Evolutionary conservation across 116 monocot species (phyloP).

Genomic region (Zostera marina): DNA sequence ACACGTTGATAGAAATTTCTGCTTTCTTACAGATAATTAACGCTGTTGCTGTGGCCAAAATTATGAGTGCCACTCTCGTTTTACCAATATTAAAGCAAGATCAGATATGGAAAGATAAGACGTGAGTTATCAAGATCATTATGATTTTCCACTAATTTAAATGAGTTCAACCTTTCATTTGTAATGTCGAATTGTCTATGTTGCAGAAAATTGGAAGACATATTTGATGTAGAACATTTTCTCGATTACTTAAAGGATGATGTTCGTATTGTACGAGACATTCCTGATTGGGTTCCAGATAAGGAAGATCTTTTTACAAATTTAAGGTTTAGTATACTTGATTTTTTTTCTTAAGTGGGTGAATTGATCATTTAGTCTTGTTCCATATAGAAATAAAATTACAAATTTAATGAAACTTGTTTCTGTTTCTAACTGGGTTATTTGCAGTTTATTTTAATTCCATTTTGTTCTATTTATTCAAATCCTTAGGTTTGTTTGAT

Average conservation of each 20-base stretch:
- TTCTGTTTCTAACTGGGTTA: background rate
- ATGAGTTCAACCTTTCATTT: background rate
- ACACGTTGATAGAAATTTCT: background rate
- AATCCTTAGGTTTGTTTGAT: background rate
- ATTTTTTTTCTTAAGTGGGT: background rate
- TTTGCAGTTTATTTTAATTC: background rate
- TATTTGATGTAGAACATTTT: slow-evolving; percentile 97
- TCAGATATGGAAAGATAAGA: slow-evolving; percentile 98
- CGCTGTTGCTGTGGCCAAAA: slow-evolving; percentile 97
- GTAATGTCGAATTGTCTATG: background rate
- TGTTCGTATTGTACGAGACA: slow-evolving; percentile 82
- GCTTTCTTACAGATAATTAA: slow-evolving; percentile 77
- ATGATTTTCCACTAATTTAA: background rate
- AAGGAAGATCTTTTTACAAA: slow-evolving; percentile 71
- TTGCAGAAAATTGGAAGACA: slow-evolving; percentile 88
- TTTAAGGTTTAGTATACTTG: slow-evolving; percentile 47
- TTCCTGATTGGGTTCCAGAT: slow-evolving; percentile 77
- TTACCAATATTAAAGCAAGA: slow-evolving; percentile 94
- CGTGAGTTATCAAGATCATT: slow-evolving; percentile 32
- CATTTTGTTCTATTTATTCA: background rate
- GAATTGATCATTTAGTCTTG: background rate
- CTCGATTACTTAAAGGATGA: slow-evolving; percentile 97
- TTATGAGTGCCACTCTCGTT: slow-evolving; percentile 91
- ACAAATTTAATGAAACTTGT: background rate
- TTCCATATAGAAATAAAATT: background rate